Conservation (phyloP, 1,284 basidiomycete species). For the Puccinia hordei region DNA sequence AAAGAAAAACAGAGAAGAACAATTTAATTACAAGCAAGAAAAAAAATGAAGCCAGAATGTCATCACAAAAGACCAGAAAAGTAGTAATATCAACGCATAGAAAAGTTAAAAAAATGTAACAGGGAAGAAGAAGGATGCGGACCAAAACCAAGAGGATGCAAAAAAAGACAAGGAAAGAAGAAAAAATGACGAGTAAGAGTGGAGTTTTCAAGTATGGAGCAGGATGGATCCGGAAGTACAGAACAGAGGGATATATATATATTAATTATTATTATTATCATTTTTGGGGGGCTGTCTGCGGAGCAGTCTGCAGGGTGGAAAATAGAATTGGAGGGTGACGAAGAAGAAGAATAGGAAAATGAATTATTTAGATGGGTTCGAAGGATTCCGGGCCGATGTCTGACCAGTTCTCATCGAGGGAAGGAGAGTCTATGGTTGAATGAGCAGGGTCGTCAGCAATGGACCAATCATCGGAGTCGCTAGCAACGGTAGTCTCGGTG, state of each 20-base stretch:
- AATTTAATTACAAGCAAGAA: no score
- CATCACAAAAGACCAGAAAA: background rate
- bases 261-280: no score
- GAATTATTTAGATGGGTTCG: background rate
- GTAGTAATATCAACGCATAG: no score
- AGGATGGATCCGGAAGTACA: no score
- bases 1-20: no score
- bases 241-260: no score
- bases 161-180: background rate
- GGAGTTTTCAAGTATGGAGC: no score
- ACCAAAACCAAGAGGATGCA: background rate
- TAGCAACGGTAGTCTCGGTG: background rate
- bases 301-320: background rate
- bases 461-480: background rate
- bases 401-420: constrained; percentile 27
- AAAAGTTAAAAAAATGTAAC: background rate
- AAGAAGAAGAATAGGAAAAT: no score
- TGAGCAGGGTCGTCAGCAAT: background rate
- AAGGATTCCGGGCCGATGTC: constrained; percentile 19
- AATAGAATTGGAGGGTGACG: no score
- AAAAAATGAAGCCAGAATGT: no score
- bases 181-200: background rate
- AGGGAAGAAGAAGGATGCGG: background rate
- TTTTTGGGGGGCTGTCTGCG: background rate
- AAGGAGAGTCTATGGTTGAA: background rate